phyloP scores from a whole-genome alignment of 2,329 filamentous ascomycete genomes.

The Botrytis tulipae region DNA sequence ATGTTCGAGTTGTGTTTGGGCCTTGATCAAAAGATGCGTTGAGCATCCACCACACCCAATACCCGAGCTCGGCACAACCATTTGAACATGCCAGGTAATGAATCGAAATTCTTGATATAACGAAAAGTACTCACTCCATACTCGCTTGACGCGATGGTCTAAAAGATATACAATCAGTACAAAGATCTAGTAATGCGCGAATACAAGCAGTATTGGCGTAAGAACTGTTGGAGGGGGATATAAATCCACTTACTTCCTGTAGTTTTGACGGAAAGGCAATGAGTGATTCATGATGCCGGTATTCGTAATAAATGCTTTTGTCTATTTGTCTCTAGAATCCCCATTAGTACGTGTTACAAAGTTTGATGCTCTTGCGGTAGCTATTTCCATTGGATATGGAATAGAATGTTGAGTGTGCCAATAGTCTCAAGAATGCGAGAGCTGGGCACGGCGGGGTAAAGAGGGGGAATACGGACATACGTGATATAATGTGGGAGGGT shows the following conservation, averaged over 20 bases:
- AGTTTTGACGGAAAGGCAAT: slow-evolving; percentile 22
- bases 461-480: slow-evolving; percentile 11
- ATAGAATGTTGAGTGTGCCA: background rate
- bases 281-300: slow-evolving; percentile 19
- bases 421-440: background rate
- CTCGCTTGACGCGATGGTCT: slow-evolving; percentile 38
- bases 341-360: slow-evolving; percentile 10
- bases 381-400: background rate
- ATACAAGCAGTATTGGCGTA: background rate
- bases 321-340: background rate
- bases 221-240: background rate
- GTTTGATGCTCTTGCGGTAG: background rate
- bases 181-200: background rate
- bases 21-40: background rate
- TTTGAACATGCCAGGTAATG: background rate
- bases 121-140: slow-evolving; percentile 34
- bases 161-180: background rate
- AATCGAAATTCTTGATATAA: background rate
- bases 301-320: background rate
- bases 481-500: background rate
- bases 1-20: background rate
- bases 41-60: background rate
- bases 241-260: slow-evolving; percentile 15
- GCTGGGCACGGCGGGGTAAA: slow-evolving; percentile 20
- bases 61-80: background rate